Evolutionary conservation across 2,329 filamentous ascomycete species (phyloP).

Genomic region (Plectosphaerella cucumerina): DNA sequence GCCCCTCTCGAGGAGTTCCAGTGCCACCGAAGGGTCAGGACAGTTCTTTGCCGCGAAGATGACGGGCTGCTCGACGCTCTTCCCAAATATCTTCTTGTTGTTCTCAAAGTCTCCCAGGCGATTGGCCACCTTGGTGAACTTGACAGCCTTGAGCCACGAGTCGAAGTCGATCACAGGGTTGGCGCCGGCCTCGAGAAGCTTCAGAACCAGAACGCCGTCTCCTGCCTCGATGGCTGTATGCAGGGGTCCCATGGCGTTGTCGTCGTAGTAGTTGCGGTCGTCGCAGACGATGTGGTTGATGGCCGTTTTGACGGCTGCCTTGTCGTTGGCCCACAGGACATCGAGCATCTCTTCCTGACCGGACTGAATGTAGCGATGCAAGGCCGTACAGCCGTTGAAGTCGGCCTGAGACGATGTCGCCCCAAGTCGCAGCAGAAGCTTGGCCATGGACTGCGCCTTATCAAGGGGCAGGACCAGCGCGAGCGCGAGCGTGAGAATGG

Average conservation of each 20-base stretch:
- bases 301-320: conserved; percentile 55
- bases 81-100: conserved; percentile 45
- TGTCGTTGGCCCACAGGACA: conserved; percentile 50
- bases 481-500: conserved; percentile 68
- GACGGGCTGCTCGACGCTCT: conserved; percentile 58
- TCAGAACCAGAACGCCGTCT: conserved; percentile 49
- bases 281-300: conserved; percentile 59
- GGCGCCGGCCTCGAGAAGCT: conserved; percentile 62
- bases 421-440: conserved; percentile 63
- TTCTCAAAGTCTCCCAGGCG: conserved; percentile 35
- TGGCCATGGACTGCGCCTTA: conserved; percentile 61
- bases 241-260: conserved; percentile 43
- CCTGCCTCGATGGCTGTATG: conserved; percentile 52
- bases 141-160: conserved; percentile 56
- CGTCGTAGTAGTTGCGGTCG: conserved; percentile 29
- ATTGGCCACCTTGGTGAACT: conserved; percentile 35
- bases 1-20: conserved; percentile 58
- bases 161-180: conserved; percentile 57
- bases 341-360: conserved; percentile 45
- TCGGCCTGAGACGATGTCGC: conserved; percentile 73
- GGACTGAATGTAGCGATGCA: conserved; percentile 60
- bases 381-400: conserved; percentile 55
- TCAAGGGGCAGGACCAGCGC: conserved; percentile 59
- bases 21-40: conserved; percentile 40
- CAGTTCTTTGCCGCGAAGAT: conserved; percentile 52